Evolutionary conservation across 2,329 filamentous ascomycete species (phyloP).

Genomic region (Corynespora cassiicola): DNA sequence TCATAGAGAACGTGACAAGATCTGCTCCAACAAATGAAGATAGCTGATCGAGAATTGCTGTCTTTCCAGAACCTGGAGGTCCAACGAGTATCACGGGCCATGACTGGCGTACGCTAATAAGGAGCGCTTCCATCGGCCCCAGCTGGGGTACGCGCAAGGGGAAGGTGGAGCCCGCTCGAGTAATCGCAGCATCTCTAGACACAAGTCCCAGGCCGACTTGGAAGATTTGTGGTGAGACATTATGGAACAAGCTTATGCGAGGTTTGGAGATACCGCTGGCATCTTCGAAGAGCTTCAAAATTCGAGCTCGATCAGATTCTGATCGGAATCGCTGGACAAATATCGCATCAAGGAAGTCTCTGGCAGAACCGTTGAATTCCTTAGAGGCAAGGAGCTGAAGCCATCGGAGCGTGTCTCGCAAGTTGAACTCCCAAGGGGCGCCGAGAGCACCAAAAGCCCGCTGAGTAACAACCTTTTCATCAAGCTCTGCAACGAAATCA

Average conservation of each 20-base stretch:
- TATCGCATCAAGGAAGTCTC: conserved; percentile 81
- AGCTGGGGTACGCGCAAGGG: conserved; percentile 59
- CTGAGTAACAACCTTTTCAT: conserved; percentile 69
- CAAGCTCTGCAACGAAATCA: conserved; percentile 79
- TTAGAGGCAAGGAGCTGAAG: conserved; percentile 71
- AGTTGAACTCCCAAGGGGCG: conserved; percentile 94
- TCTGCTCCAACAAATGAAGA: conserved; percentile 79
- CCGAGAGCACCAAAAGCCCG: conserved; percentile 62
- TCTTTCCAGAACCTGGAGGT: conserved; percentile 85
- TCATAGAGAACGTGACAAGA: conserved; percentile 85
- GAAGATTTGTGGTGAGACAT: conserved; percentile 68
- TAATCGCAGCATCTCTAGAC: conserved; percentile 58
- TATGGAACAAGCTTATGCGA: conserved; percentile 66
- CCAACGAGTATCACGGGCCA: conserved; percentile 92
- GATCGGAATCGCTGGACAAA: conserved; percentile 89
- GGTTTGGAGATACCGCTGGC: conserved; percentile 61
- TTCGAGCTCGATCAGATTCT: conserved; percentile 68
- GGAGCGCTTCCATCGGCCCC: conserved; percentile 79
- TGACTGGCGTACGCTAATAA: conserved; percentile 84
- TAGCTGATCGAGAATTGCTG: conserved; percentile 76
- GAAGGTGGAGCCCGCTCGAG: conserved; percentile 31
- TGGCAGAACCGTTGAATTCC: conserved; percentile 63
- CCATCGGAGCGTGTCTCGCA: conserved; percentile 91
- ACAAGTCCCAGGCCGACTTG: conserved; percentile 83
- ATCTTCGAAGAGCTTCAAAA: conserved; percentile 70